Evolutionary conservation across 495 filamentous ascomycete genomes (phyloP), one percentile per base, ranked within the genome.

Genomic region (Sporormia fimetaria): DNA sequence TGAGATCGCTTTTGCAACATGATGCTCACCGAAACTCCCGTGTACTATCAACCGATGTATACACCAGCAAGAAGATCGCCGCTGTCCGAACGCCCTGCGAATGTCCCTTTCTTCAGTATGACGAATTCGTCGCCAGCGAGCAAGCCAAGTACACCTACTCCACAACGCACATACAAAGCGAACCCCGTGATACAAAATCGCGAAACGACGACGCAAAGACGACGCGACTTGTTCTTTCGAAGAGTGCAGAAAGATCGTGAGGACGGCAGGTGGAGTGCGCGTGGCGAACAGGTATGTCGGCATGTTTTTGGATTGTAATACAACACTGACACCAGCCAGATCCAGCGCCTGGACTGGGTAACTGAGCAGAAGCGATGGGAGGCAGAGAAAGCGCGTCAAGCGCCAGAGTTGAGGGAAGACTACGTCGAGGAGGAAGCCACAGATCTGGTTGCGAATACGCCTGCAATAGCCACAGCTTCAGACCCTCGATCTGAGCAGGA

Each of bases 181-280:
- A 61, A 56, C 34, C 61, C 53, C 14, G 38, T 56, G 28, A 29
- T 47, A 26, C 52, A 51, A 33, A 52, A 22, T 20, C 42, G 41
- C 43, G 66, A 71, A 43, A 67, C 68, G 31, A 60, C 60, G 6
- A 63, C 67, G 34, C 71, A 79, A 37, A 60, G 66, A 33, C 60
- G 78, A 42, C 66, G 79, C 25, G 65, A 70, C 6, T 49, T 81
- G 37, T 98, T 92, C 51, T 61, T 95, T 21, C 74, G 80, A 51
- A 82, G 78, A 36, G 78, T 94, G n/a, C 67, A 75, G 52, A 73
- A 76, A 46, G 70, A 73, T 25, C 66, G 78, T 3, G 82, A 93
- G 6, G 75, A 83, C 10, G 67, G 61, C 54, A 53, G 69, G 58
- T 74, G 78, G 72, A 58, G 78, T 60, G 42, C 73, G 59, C 66